Conservation (phyloP, 257 asterid species). For the Primulina tabacum region DNA sequence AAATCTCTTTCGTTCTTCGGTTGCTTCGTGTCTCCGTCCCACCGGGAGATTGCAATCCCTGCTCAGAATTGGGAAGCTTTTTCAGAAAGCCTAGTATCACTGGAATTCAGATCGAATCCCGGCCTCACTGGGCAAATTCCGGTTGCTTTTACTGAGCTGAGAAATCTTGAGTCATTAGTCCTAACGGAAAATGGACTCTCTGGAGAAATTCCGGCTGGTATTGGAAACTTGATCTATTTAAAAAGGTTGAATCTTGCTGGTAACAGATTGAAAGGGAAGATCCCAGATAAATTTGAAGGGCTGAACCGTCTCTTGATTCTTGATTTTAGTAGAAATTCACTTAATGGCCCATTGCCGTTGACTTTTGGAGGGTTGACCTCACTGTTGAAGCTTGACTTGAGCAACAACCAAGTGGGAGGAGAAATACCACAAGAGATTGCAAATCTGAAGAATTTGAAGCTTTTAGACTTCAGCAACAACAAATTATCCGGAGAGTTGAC, state of each 20-base stretch:
- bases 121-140: constrained; percentile 76
- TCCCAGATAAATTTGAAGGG: constrained; percentile 59
- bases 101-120: constrained; percentile 70
- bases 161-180: constrained; percentile 69
- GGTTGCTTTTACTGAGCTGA: constrained; percentile 45
- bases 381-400: constrained; percentile 72
- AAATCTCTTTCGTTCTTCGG: constrained; percentile 70
- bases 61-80: constrained; percentile 55
- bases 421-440: constrained; percentile 48
- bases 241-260: constrained; percentile 59
- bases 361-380: constrained; percentile 56
- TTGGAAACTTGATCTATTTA: constrained; percentile 53
- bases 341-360: constrained; percentile 55
- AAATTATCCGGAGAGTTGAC: constrained; percentile 59
- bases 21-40: constrained; percentile 49
- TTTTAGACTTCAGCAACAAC: constrained; percentile 72
- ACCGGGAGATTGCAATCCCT: constrained; percentile 47
- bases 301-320: constrained; percentile 58
- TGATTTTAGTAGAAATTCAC: constrained; percentile 66
- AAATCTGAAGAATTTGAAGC: constrained; percentile 53
- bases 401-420: constrained; percentile 56
- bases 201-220: constrained; percentile 50
- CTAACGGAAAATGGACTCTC: constrained; percentile 60
- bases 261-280: constrained; percentile 42
- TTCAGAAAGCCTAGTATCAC: constrained; percentile 47